Conservation (phyloP, 139 green algal species). For the Haematococcus lacustris region DNA sequence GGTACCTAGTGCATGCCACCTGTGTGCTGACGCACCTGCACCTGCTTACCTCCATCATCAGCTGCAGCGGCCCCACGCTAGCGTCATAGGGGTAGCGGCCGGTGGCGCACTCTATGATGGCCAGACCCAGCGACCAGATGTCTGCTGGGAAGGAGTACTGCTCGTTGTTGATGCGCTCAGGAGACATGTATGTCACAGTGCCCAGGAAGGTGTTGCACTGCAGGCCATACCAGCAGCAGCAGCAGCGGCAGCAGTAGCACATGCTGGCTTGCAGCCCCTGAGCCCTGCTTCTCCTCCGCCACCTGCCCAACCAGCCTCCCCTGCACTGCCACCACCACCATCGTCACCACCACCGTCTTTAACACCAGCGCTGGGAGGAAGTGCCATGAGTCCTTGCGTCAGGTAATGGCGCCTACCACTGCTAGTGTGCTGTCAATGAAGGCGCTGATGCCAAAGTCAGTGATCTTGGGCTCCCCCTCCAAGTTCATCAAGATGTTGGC, state of each 20-base stretch:
- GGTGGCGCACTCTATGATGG: constrained; percentile 80
- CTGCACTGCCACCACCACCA: too few relatives aligned
- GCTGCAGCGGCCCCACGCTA: constrained; percentile 52
- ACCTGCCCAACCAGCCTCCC: too few relatives aligned
- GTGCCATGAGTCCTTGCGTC: too few relatives aligned
- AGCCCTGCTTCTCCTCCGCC: too few relatives aligned
- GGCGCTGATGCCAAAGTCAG: constrained; percentile 92
- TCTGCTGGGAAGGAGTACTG: constrained; percentile 77
- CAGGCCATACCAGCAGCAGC: too few relatives aligned
- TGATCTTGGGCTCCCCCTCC: constrained; percentile 77
- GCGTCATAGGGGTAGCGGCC: constrained; percentile 87
- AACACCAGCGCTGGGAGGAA: too few relatives aligned
- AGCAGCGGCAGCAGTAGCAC: too few relatives aligned
- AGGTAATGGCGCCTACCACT: constrained; percentile 19
- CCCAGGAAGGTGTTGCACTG: constrained; percentile 83
- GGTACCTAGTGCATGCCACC: constrained; percentile 7
- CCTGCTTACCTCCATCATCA: constrained; percentile 53
- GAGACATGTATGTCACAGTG: constrained; percentile 97
- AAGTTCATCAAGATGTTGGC: constrained; percentile 81
- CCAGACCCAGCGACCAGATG: constrained; percentile 84
- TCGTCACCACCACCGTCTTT: too few relatives aligned
- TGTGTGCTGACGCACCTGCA: neutral
- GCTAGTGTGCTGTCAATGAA: constrained; percentile 74
- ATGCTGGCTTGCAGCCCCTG: too few relatives aligned
- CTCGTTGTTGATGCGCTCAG: constrained; percentile 83